These are phyloP conservation scores for Suhomyces guaymorum DNA, from an alignment of 1,139 yeast species.

Conservation along the genomic window DNA sequence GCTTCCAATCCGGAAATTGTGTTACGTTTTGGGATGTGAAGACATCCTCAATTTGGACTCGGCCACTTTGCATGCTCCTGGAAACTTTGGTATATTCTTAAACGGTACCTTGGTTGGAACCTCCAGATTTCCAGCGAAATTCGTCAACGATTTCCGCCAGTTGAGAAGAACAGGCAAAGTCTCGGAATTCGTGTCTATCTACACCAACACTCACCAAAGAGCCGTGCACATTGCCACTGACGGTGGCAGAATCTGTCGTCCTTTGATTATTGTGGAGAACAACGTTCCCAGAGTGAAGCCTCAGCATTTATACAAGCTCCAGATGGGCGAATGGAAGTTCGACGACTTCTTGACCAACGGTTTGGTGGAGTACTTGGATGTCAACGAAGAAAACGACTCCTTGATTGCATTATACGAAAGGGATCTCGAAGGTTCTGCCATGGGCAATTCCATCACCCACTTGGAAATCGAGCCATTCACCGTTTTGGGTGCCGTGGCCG, in stretches of 20 bases:
- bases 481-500: constrained; percentile 96
- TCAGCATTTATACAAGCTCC: constrained; percentile 61
- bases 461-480: constrained; percentile 97
- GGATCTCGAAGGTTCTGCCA: constrained; percentile 36
- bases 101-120: constrained; percentile 95
- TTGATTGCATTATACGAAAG: constrained; percentile 87
- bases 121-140: constrained; percentile 79
- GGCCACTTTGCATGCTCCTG: constrained; percentile 72
- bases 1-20: constrained; percentile 74
- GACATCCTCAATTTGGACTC: constrained; percentile 80
- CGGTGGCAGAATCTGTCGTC: constrained; percentile 98
- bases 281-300: constrained; percentile 71
- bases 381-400: constrained; percentile 95
- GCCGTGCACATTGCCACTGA: constrained; percentile 98
- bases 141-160: constrained; percentile 74
- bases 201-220: constrained; percentile 82
- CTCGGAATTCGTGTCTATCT: constrained; percentile 88
- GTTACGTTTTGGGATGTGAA: constrained; percentile 87
- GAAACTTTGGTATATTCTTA: constrained; percentile 80
- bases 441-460: constrained; percentile 63
- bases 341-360: constrained; percentile 89
- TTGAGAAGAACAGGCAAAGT: constrained; percentile 84
- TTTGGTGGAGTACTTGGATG: constrained; percentile 92
- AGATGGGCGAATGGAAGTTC: constrained; percentile 73
- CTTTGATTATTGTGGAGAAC: constrained; percentile 80